Evolutionary conservation across 129 eudicot genomes (phyloP), one percentile per base, ranked within the genome.

Genomic region (Silybum marianum): DNA sequence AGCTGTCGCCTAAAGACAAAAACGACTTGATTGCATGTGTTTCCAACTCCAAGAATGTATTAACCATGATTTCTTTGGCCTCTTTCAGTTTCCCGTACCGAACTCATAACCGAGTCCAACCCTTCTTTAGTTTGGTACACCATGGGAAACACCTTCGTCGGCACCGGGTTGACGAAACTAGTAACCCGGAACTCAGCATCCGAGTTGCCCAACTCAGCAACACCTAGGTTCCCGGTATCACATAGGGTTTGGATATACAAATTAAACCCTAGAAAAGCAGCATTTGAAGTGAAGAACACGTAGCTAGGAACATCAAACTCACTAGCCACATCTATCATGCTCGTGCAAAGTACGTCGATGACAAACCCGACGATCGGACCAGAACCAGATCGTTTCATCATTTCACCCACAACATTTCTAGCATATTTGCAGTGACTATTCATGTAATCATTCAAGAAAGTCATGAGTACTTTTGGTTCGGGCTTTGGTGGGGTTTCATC

Each of bases 31-130:
- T 16, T 11, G 81, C 84, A 9, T 74, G 67, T 34, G 85, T 30
- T 75, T 85, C 88, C 21, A 85, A 30, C 60, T 85, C 88, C 30
- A 25, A 40, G 48, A 70, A 75, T 18, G 88, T 75, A 26, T 85
- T 80, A 46, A 80, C 78, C 28, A 85, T 46, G 63, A 85, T 80
- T 28, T 74, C 88, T 73, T 85, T 85, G 8, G 73, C 63, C 66
- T 85, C 58, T 54, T 46, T 54, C 32, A 85, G 18, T 54, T 58
- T 80, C 12, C 26, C 30, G 21, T n/a, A 38, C 21, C 19, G 58
- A 21, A 14, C 32, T 14, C 9, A 24, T 13, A 19, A 69, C 12
- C 38, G 32, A 30, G 6, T 71, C 46, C 60, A 62, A 3, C 11
- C 74, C 82, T 3, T 60, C 74, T 70, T 44, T 69, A 16, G 39